Evolutionary conservation across 495 filamentous ascomycete genomes (phyloP).

Genomic region (Penicilliopsis zonata): DNA sequence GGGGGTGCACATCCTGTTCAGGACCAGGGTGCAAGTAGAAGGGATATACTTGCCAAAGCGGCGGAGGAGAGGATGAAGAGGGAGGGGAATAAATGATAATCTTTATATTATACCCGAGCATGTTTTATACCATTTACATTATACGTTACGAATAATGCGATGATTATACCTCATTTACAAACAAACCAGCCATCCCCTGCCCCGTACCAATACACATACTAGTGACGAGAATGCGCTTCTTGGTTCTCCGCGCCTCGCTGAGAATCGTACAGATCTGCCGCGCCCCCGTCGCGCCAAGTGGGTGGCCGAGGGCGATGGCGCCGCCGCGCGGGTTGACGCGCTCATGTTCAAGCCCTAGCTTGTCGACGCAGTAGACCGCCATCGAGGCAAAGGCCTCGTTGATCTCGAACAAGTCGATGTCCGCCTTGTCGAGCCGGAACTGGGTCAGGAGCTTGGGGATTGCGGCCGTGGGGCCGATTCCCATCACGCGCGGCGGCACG

Average conservation of each 20-base stretch:
- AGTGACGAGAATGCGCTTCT: slow-evolving; percentile 74
- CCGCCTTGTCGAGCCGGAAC: slow-evolving; percentile 64
- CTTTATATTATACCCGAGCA: slow-evolving; percentile 7
- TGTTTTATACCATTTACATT: not conserved
- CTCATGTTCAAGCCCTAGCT: slow-evolving; percentile 59
- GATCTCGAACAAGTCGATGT: slow-evolving; percentile 84
- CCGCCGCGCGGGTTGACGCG: slow-evolving; percentile 88
- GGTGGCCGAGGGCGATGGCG: slow-evolving; percentile 71
- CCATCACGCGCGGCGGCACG: slow-evolving; percentile 88
- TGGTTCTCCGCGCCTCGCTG: slow-evolving; percentile 63
- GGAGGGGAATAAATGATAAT: slow-evolving; percentile 21
- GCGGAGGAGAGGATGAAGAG: slow-evolving; percentile 61
- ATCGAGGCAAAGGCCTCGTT: slow-evolving; percentile 98
- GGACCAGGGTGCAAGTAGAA: slow-evolving; percentile 37
- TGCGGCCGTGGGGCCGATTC: slow-evolving; percentile 85
- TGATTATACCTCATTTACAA: slow-evolving; percentile 80
- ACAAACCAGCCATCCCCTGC: slow-evolving; percentile 76
- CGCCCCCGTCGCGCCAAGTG: slow-evolving; percentile 68
- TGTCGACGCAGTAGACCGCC: slow-evolving; percentile 84
- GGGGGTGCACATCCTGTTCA: slow-evolving; percentile 11
- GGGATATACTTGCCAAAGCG: slow-evolving; percentile 65
- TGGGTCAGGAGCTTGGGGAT: slow-evolving; percentile 88
- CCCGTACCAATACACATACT: slow-evolving; percentile 84
- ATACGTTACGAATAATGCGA: not conserved
- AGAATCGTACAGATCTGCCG: slow-evolving; percentile 77